A percentile compares a stretch with the other conserved stretches of the same genome.
Conservation (phyloP, 2,329 filamentous ascomycete species). For the Chlorencoelia australis region DNA sequence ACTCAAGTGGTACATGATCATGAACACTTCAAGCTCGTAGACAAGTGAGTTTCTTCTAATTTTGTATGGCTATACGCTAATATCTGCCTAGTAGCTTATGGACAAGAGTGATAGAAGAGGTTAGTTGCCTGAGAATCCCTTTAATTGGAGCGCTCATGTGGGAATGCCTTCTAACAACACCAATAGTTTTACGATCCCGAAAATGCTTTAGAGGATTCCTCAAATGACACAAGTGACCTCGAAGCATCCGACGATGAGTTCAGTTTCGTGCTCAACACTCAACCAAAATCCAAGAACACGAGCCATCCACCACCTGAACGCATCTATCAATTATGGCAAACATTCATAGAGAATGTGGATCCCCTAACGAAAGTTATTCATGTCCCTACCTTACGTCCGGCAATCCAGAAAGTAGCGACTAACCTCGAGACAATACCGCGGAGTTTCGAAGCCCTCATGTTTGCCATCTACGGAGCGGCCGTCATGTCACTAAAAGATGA, state of each 20-base stretch:
- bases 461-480: conserved; percentile 52
- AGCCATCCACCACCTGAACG: conserved; percentile 36
- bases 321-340: conserved; percentile 55
- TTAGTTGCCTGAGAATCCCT: not conserved
- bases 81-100: conserved; percentile 1
- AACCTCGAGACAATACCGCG: conserved; percentile 23
- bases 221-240: conserved; percentile 15
- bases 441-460: conserved; percentile 58
- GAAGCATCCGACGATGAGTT: conserved; percentile 21
- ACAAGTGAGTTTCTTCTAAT: conserved; percentile 11
- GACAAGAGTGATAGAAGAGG: not conserved
- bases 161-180: conserved; percentile 6
- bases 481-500: conserved; percentile 47
- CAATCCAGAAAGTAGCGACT: conserved; percentile 50
- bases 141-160: not conserved
- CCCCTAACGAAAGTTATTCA: conserved; percentile 59
- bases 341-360: conserved; percentile 59
- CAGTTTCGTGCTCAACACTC: conserved; percentile 18
- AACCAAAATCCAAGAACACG: conserved; percentile 5
- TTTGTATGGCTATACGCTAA: not conserved
- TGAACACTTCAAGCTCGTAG: conserved; percentile 10
- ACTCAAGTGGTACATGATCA: conserved; percentile 11
- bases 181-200: conserved; percentile 22
- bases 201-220: conserved; percentile 13
- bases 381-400: conserved; percentile 51